phyloP scores from a whole-genome alignment of 768 basidiomycete genomes.

The Hydnum rufescens region DNA sequence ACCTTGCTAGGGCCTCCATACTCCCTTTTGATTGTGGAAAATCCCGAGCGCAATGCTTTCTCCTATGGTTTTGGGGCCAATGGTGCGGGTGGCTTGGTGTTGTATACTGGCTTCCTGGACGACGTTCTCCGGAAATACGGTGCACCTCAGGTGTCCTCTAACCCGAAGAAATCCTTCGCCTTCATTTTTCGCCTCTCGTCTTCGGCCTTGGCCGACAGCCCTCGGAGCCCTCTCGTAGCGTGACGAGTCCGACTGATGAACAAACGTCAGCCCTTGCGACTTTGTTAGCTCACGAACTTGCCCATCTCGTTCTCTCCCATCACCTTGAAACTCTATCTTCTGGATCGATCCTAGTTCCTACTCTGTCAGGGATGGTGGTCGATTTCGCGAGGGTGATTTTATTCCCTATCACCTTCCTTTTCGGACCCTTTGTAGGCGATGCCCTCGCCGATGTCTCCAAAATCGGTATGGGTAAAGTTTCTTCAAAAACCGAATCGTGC shows the following conservation, averaged over 20 bases:
- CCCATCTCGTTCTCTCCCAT: slow-evolving; percentile 78
- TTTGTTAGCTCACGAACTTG: slow-evolving; percentile 81
- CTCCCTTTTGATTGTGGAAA: slow-evolving; percentile 74
- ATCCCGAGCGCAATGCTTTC: slow-evolving; percentile 79
- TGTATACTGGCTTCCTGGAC: slow-evolving; percentile 86
- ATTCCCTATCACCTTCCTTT: slow-evolving; percentile 42
- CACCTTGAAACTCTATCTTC: slow-evolving; percentile 86
- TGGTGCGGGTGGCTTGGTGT: slow-evolving; percentile 80
- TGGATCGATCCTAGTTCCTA: slow-evolving; percentile 62
- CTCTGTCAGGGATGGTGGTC: slow-evolving; percentile 50
- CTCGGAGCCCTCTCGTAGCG: not conserved
- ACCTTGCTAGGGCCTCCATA: slow-evolving; percentile 68
- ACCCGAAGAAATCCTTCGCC: slow-evolving; percentile 3
- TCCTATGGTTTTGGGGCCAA: slow-evolving; percentile 89
- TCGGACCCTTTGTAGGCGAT: slow-evolving; percentile 92
- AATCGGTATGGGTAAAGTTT: slow-evolving; percentile 47
- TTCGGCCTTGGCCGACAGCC: not conserved
- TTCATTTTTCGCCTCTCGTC: slow-evolving; percentile 20
- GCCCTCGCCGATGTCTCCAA: slow-evolving; percentile 68
- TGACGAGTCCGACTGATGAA: slow-evolving; percentile 39
- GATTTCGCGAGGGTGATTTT: slow-evolving; percentile 61
- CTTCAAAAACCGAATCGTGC: slow-evolving; percentile 52
- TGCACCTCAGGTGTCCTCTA: not conserved
- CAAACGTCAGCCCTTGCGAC: slow-evolving; percentile 82
- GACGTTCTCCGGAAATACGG: slow-evolving; percentile 23